Percentiles rank a stretch among this genome's conserved stretches.
These are phyloP conservation scores for Pleurotus pulmonarius DNA, from an alignment of 768 basidiomycete genomes.

Conservation along the genomic window DNA sequence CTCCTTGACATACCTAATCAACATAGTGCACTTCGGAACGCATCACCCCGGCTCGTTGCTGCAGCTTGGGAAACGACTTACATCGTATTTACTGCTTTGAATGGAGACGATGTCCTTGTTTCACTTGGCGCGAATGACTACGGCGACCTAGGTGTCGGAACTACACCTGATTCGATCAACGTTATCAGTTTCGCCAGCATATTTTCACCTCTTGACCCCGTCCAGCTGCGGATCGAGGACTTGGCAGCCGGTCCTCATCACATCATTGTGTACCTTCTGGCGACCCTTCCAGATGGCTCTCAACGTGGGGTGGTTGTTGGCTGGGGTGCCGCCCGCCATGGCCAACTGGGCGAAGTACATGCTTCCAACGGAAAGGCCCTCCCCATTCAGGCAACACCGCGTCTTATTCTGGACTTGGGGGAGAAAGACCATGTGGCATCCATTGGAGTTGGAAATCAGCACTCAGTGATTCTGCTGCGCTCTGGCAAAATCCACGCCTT, in stretches of 20 bases:
- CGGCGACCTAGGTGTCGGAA: conserved; percentile 69
- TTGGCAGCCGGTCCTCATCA: conserved; percentile 73
- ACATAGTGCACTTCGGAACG: conserved; percentile 34
- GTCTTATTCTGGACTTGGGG: conserved; percentile 27
- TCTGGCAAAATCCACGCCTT: conserved; percentile 47
- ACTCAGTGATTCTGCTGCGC: conserved; percentile 51
- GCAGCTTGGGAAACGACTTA: conserved; percentile 87
- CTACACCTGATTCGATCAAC: conserved; percentile 25
- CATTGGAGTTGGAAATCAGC: conserved; percentile 38
- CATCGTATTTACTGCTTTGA: conserved; percentile 48
- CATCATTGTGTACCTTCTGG: conserved; percentile 45
- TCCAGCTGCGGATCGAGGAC: conserved; percentile 29
- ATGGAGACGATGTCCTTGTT: conserved; percentile 50
- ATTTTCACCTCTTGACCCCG: conserved; percentile 16
- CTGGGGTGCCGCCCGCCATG: conserved; percentile 85
- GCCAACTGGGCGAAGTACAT: conserved; percentile 61
- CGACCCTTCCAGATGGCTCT: conserved; percentile 17
- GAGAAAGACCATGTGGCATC: conserved; percentile 26
- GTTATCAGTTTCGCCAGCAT: conserved; percentile 41
- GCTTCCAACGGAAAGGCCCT: conserved; percentile 17
- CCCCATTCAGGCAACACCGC: conserved; percentile 28
- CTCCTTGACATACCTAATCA: conserved; percentile 36
- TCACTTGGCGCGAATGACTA: conserved; percentile 86
- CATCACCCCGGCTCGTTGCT: conserved; percentile 47
- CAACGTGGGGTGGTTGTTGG: conserved; percentile 43